Evolutionary conservation across 2,329 filamentous ascomycete species (phyloP).

Genomic region (Basipetospora chlamydospora): DNA sequence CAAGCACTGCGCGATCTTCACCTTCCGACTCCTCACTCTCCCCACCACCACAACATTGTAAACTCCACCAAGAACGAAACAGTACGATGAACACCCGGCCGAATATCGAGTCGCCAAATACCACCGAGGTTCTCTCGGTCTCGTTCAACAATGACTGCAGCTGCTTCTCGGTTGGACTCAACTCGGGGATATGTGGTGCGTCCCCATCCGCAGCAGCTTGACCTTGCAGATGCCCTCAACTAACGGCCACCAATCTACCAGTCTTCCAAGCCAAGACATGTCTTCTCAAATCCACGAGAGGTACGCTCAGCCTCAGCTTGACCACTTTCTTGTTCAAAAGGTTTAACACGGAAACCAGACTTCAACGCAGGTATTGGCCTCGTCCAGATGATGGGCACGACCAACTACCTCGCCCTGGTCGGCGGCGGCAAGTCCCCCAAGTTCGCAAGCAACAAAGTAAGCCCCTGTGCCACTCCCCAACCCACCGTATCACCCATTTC

Average conservation of each 20-base stretch:
- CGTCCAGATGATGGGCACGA: conserved; percentile 73
- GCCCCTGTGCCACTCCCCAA: background rate
- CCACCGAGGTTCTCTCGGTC: conserved; percentile 64
- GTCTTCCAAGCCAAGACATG: conserved; percentile 63
- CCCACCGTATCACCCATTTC: background rate
- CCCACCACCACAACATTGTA: background rate
- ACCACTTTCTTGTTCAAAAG: too few relatives aligned
- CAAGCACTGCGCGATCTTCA: too few relatives aligned
- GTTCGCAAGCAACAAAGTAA: conserved; percentile 72
- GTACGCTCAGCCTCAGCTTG: conserved; percentile 16
- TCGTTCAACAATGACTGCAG: conserved; percentile 76
- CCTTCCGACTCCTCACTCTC: background rate
- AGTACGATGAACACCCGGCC: conserved; percentile 73
- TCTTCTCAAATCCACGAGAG: conserved; percentile 44
- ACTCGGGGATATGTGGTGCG: conserved; percentile 74
- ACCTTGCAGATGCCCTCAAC: too few relatives aligned
- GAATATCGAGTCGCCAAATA: conserved; percentile 62
- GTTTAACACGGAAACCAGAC: conserved; percentile 36
- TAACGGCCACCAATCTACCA: conserved; percentile 16
- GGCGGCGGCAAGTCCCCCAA: conserved; percentile 77
- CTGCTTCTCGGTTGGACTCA: conserved; percentile 76
- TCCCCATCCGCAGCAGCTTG: conserved; percentile 6
- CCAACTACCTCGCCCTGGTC: conserved; percentile 78
- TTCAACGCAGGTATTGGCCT: conserved; percentile 72
- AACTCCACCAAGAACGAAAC: background rate